A percentile compares a stretch with the other conserved stretches of the same genome.
Evolutionary conservation across 331 rosid genomes (phyloP).

Genomic region (Pyracantha coccinea): DNA sequence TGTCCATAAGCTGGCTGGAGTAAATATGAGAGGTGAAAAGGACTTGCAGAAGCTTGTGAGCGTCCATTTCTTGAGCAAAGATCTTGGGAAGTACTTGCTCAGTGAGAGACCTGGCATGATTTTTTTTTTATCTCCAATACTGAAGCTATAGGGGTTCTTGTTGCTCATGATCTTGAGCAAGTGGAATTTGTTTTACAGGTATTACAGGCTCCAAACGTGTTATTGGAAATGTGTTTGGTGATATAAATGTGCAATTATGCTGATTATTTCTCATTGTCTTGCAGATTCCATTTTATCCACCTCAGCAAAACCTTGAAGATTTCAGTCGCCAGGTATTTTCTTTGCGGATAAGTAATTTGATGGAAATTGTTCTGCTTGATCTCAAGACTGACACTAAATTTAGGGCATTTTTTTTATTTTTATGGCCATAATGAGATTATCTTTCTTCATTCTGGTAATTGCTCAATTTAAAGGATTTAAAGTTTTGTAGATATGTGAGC

Average conservation of each 20-base stretch:
- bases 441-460: neutral
- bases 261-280: slow-evolving; percentile 17
- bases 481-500: slow-evolving; percentile 58
- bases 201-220: slow-evolving; percentile 12
- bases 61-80: slow-evolving; percentile 78
- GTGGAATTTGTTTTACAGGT: slow-evolving; percentile 98
- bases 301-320: slow-evolving; percentile 78
- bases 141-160: slow-evolving; percentile 92
- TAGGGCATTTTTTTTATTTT: neutral
- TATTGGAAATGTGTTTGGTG: neutral
- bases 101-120: slow-evolving; percentile 90
- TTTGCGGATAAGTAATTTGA: neutral
- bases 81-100: slow-evolving; percentile 76
- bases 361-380: neutral
- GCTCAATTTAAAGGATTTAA: slow-evolving; percentile 19
- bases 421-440: neutral
- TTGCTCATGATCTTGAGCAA: slow-evolving; percentile 89
- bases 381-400: neutral
- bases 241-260: slow-evolving; percentile 11
- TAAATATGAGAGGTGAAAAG: slow-evolving; percentile 75
- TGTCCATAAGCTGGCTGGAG: slow-evolving; percentile 69
- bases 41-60: slow-evolving; percentile 88
- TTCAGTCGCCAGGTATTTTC: slow-evolving; percentile 60
- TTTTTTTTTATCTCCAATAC: slow-evolving; percentile 78
- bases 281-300: slow-evolving; percentile 93